A percentile compares a stretch with the other conserved stretches of the same genome.
Conservation (phyloP, 179 eudicot species). For the Sideroxylon spinosum region DNA sequence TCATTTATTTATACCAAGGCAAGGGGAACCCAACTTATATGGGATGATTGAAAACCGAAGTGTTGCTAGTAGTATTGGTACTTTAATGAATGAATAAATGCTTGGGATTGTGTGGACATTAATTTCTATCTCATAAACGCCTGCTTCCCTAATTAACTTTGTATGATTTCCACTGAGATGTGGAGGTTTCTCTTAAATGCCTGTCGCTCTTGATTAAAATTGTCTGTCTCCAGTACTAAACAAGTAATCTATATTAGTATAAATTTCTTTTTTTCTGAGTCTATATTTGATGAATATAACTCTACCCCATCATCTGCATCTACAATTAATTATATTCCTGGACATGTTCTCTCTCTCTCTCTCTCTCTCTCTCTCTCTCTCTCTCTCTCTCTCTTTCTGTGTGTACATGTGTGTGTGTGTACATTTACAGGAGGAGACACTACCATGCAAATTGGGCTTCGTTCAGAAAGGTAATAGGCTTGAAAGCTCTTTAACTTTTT, state of each 20-base stretch:
- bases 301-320: background rate
- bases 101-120: too few species aligned
- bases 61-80: slow-evolving; percentile 3
- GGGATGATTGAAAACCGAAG: background rate
- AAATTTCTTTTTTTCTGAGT: too few species aligned
- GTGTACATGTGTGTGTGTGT: too few species aligned
- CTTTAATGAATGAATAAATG: background rate
- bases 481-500: background rate
- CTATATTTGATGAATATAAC: background rate
- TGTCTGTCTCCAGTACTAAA: background rate
- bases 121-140: too few species aligned
- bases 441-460: background rate
- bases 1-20: slow-evolving; percentile 7
- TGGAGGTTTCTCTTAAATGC: slow-evolving; percentile 1
- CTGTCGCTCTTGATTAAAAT: background rate
- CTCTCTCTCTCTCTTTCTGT: background rate
- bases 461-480: background rate
- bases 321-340: background rate
- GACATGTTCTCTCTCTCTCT: background rate
- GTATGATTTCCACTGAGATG: background rate
- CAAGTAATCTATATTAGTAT: background rate
- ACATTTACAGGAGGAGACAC: background rate
- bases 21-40: background rate
- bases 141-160: background rate
- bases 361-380: slow-evolving; percentile 12